Conservation (phyloP, 495 filamentous ascomycete species). For the Daldinia caldariorum region DNA sequence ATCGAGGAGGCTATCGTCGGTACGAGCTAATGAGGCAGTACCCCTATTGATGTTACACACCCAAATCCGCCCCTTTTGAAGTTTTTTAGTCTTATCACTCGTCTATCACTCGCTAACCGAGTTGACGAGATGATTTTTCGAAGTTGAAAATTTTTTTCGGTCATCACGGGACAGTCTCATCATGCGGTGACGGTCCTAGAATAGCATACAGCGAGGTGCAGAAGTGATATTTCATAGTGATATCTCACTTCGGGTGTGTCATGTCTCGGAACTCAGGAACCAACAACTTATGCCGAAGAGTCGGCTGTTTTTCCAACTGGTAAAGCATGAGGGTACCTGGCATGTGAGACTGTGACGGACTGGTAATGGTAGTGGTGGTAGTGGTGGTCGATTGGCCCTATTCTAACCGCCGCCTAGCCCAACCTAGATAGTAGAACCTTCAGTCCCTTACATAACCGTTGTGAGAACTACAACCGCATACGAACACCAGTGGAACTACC, state of each 20-base stretch:
- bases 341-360: conserved; percentile 34
- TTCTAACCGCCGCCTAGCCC: conserved; percentile 28
- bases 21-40: conserved; percentile 40
- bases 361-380: conserved; percentile 5
- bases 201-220: conserved; percentile 17
- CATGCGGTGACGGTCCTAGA: conserved; percentile 36
- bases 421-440: conserved; percentile 4
- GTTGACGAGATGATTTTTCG: conserved; percentile 21
- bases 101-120: conserved; percentile 18
- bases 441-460: conserved; percentile 31
- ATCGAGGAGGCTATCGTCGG: conserved; percentile 45
- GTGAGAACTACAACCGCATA: conserved; percentile 12
- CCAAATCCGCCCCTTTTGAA: conserved; percentile 4
- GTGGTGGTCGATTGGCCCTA: conserved; percentile 29
- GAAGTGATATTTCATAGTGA: conserved; percentile 40
- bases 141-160: conserved; percentile 25
- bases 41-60: conserved; percentile 26
- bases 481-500: conserved; percentile 2
- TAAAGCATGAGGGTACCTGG: conserved; percentile 27
- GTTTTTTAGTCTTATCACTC: neutral
- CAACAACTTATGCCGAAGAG: conserved; percentile 35
- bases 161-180: conserved; percentile 29
- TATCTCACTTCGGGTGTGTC: conserved; percentile 30
- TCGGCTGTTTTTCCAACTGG: conserved; percentile 25
- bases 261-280: conserved; percentile 42